Base-by-base conservation (phyloP, 495 filamentous ascomycete genomes). In the Hypoxylon subgilvum region DNA sequence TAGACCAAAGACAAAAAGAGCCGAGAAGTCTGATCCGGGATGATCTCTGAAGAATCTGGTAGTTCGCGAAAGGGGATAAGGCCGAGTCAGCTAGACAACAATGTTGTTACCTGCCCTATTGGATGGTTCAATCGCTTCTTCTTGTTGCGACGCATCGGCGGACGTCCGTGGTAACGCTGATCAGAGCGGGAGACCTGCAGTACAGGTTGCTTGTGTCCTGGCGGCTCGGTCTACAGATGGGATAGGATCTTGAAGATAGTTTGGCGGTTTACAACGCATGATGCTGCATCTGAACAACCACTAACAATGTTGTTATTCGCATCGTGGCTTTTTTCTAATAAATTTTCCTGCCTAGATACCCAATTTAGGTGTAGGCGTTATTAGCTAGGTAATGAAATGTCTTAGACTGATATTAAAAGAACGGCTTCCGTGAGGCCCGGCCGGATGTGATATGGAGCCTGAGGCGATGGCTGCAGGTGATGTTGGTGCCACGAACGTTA, bases 321-420 rank as follows among this genome's bases (percentile, higher is more conserved):
- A 44, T 38, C 32, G 44, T 48, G 44, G 49, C 30, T 28, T 53
- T 42, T n/a, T 43, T 12, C 0, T 39, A 28, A 25, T 13, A 4
- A 14, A 18, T 10, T 23, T 8, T 17, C 34, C 34, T 38, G 23
- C 31, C 12, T n/a, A 32, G 16, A 6, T 17, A n/a, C n/a, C n/a
- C n/a, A n/a, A n/a, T n/a, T n/a, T n/a, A n/a, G n/a, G n/a, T n/a
- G n/a, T 8, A 12, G 31, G 16, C 17, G 32, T 36, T 43, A 48
- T 23, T 28, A 10, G 39, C 13, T 21, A 44, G 42, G 28, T 34
- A 38, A 31, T 36, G 16, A 41, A n/a, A 25, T 25, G 9, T 10
- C 32, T 45, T 38, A 17, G 34, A 49, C 12, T 19, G 45, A 46
- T 58, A 58, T 58, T 54, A 58, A 58, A 64, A 58, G 61, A 58